Evolutionary conservation across 768 basidiomycete species (phyloP), one percentile per base, ranked within the genome.

Genomic region (Cystobasidium tubakii): DNA sequence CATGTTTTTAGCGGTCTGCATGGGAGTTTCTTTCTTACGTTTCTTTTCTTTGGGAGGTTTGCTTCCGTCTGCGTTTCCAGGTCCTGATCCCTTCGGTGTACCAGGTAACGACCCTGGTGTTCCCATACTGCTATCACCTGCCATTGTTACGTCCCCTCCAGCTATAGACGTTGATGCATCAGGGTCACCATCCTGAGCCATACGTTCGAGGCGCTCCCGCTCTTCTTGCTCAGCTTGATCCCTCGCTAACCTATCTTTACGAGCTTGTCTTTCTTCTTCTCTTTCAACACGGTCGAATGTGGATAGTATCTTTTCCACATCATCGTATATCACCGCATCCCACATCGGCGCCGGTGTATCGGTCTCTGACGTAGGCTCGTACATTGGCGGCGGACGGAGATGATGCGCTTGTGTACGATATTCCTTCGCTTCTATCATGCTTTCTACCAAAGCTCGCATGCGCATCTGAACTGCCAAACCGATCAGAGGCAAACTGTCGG

Each of bases 1-100:
- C 90, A 94, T 91, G 79, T 92, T 93, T 70, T 88, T 83, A 65
- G 91, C 91, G 0, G 17, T 91, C 89, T 13, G 90, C 89, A 90
- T 90, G 0, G 90, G 91, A 33, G 90, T 90, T 79, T 90, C 89
- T 80, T 90, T 90, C 81, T 89, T 86, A 82, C 85, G 85, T 81
- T 90, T 90, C 83, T 89, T 90, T 82, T 88, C 88, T n/a, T 50
- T 50, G 54, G 84, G 85, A 39, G 71, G 33, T 55, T 55, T 55
- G 12, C 43, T 67, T 9, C 69, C 69, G 13, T 53, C 34, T 29
- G 50, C 69, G 17, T 27, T 39, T 1, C 10, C 9, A 4, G 29
- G 9, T 23, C 69, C 69, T 13, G 29, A 54, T 27, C 29, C 31
- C 27, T 25, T 12, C 2, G 69, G 69, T 31, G 69, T 71, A 12